These are phyloP conservation scores for Spathaspora sp. DNA, from an alignment of 1,139 yeast genomes.

Conservation along the genomic window DNA sequence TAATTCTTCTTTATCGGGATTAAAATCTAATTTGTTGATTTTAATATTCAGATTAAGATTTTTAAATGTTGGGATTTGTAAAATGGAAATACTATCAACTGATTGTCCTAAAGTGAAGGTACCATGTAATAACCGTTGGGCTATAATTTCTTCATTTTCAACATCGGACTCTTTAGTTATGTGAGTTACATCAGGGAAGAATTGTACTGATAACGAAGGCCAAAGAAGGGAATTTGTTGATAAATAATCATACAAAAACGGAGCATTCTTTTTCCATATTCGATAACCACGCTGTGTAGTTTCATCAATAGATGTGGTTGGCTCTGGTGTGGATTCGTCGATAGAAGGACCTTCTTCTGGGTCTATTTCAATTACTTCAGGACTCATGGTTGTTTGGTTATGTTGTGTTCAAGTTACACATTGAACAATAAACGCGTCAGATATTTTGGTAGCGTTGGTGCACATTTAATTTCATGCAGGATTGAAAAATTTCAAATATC, in stretches of 20 bases:
- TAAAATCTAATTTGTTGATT: constrained; percentile 35
- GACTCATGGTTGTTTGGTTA: background rate
- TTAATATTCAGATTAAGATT: constrained; percentile 32
- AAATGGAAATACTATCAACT: constrained; percentile 38
- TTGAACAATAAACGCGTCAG: background rate
- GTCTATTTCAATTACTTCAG: background rate
- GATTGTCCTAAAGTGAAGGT: constrained; percentile 47
- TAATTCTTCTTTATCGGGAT: constrained; percentile 43
- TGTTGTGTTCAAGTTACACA: background rate
- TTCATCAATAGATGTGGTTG: constrained; percentile 20
- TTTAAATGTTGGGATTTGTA: constrained; percentile 36
- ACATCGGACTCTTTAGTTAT: background rate
- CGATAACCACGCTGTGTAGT: constrained; percentile 37
- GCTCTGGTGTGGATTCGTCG: constrained; percentile 8
- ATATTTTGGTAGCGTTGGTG: background rate
- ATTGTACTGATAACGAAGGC: constrained; percentile 57
- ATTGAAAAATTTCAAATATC: background rate
- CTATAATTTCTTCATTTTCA: constrained; percentile 11
- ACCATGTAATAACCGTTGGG: constrained; percentile 40
- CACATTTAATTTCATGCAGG: background rate
- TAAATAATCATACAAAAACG: constrained; percentile 50
- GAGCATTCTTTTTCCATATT: constrained; percentile 57
- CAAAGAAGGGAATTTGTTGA: constrained; percentile 50
- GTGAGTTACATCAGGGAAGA: constrained; percentile 51
- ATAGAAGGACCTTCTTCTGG: background rate